Conservation (phyloP, 2,329 filamentous ascomycete genomes). For the Exophiala bonariae region DNA sequence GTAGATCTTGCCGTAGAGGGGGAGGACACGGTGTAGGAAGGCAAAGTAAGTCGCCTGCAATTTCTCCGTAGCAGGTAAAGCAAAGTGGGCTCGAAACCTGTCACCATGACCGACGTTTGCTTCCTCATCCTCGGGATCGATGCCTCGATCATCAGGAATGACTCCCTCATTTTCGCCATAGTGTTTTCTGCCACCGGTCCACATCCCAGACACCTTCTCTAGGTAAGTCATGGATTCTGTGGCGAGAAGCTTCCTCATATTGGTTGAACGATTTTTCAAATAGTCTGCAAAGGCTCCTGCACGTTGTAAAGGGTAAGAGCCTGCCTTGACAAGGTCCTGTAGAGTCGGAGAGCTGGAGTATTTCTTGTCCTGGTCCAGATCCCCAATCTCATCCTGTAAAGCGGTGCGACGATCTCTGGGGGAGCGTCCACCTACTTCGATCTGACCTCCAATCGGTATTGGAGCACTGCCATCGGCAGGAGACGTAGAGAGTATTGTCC, state of each 20-base stretch:
- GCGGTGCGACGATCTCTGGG: slow-evolving; percentile 8
- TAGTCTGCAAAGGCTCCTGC: slow-evolving; percentile 82
- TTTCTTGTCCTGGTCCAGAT: slow-evolving; percentile 12
- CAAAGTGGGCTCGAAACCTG: slow-evolving; percentile 86
- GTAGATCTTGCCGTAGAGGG: slow-evolving; percentile 95
- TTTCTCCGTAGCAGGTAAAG: slow-evolving; percentile 77
- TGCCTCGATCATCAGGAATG: slow-evolving; percentile 63
- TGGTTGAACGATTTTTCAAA: slow-evolving; percentile 73
- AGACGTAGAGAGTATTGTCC: slow-evolving; percentile 20
- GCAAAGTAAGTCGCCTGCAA: slow-evolving; percentile 89
- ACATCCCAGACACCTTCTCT: slow-evolving; percentile 96
- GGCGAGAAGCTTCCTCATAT: slow-evolving; percentile 78
- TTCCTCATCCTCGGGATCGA: slow-evolving; percentile 58
- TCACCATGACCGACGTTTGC: slow-evolving; percentile 55
- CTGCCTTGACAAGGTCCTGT: slow-evolving; percentile 60
- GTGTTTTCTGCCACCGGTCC: slow-evolving; percentile 86
- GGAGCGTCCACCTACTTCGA: background rate
- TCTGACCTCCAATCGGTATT: slow-evolving; percentile 14
- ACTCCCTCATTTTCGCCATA: slow-evolving; percentile 73
- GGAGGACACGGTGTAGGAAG: slow-evolving; percentile 84
- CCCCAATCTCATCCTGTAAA: slow-evolving; percentile 7
- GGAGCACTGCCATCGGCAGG: slow-evolving; percentile 15
- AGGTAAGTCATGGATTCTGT: slow-evolving; percentile 95
- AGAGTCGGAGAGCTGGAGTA: slow-evolving; percentile 47
- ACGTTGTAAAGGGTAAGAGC: slow-evolving; percentile 77